Percentiles rank a stretch among this genome's conserved stretches.
phyloP scores from a whole-genome alignment of 2,329 filamentous ascomycete species.

The Phyllosticta citrichinensis region DNA sequence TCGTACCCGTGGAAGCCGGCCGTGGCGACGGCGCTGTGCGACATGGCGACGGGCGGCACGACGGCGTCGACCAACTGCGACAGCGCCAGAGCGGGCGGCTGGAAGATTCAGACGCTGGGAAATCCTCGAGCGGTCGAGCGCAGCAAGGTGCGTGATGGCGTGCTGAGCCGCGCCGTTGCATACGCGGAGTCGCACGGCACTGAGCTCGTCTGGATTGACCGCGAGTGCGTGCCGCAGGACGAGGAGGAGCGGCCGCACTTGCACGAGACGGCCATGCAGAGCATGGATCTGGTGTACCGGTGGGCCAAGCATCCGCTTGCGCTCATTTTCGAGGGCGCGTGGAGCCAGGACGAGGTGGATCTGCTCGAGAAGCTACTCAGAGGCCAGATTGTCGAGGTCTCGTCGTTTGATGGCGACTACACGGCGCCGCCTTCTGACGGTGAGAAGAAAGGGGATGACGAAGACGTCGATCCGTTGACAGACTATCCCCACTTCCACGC shows the following conservation, averaged over 20 bases:
- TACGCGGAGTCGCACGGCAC: not conserved
- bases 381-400: not conserved
- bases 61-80: not conserved
- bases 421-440: not conserved
- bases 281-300: slow-evolving; percentile 12
- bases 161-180: slow-evolving; percentile 6
- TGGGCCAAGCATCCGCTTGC: slow-evolving; percentile 6
- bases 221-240: slow-evolving; percentile 10
- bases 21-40: not conserved
- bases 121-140: not conserved
- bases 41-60: not conserved
- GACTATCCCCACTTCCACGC: not conserved
- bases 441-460: not conserved
- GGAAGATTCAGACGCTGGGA: not conserved
- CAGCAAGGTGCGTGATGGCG: slow-evolving; percentile 8
- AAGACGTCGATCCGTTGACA: not conserved
- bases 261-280: slow-evolving; percentile 8
- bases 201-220: slow-evolving; percentile 10
- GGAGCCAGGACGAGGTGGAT: not conserved
- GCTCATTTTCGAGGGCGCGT: slow-evolving; percentile 7
- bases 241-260: not conserved
- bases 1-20: slow-evolving; percentile 4
- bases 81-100: not conserved
- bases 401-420: not conserved
- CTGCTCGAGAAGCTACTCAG: not conserved